phyloP scores from a whole-genome alignment of 1,139 yeast genomes.

The Candida sanyaensis region DNA sequence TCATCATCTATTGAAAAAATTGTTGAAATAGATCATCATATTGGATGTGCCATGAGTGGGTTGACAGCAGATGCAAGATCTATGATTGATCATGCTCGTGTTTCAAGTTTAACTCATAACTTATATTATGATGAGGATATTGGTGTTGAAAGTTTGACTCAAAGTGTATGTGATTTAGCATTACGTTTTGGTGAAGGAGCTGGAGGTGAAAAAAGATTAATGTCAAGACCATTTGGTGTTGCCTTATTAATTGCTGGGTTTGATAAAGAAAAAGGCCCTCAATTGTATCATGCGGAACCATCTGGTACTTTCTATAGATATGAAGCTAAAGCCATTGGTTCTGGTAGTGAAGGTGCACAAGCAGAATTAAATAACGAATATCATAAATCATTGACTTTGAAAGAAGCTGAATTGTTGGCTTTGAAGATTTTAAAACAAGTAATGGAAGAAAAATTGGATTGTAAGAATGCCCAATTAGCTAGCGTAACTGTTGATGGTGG shows the following conservation, averaged over 20 bases:
- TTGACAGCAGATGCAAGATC: conserved; percentile 98
- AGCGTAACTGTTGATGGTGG: conserved; percentile 87
- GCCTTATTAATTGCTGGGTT: conserved; percentile 95
- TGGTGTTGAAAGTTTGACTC: conserved; percentile 91
- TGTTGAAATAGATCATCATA: conserved; percentile 89
- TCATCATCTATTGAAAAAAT: conserved; percentile 94
- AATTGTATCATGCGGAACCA: conserved; percentile 98
- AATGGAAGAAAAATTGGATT: conserved; percentile 98
- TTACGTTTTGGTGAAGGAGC: conserved; percentile 98
- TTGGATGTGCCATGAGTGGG: conserved; percentile 99
- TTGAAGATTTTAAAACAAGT: conserved; percentile 94
- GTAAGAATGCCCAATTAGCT: conserved; percentile 94
- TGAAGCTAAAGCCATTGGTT: conserved; percentile 98
- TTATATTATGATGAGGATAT: conserved; percentile 91
- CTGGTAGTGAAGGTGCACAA: conserved; percentile 99
- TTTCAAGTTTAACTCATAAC: conserved; percentile 84
- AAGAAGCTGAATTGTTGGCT: conserved; percentile 89
- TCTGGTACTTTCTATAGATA: conserved; percentile 97
- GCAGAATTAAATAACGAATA: conserved; percentile 96
- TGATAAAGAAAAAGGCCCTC: conserved; percentile 93
- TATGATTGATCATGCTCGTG: conserved; percentile 98
- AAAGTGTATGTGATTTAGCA: conserved; percentile 95
- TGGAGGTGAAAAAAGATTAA: conserved; percentile 91
- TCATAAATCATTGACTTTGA: conserved; percentile 89
- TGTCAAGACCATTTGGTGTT: conserved; percentile 99